These are phyloP conservation scores for Calonectria pauciramosa DNA, from an alignment of 2,329 filamentous ascomycete species.

Conservation along the genomic window DNA sequence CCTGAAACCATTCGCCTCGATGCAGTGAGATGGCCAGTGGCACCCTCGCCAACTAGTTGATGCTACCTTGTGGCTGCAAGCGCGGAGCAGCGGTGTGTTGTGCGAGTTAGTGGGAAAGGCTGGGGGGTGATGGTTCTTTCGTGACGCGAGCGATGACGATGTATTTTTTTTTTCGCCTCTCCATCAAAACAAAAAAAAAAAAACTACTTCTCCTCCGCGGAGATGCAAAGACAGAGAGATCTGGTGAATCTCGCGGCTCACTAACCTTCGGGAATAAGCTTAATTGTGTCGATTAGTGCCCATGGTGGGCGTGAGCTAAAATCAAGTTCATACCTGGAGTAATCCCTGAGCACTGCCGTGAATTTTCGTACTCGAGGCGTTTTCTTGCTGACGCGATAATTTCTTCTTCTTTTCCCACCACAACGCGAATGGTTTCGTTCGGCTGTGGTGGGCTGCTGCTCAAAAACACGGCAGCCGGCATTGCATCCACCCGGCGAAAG, in stretches of 20 bases:
- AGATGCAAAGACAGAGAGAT: slow-evolving; percentile 13
- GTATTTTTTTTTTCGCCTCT: background rate
- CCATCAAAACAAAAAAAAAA: background rate
- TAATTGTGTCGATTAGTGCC: slow-evolving; percentile 23
- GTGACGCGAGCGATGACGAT: background rate
- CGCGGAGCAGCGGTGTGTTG: background rate
- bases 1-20: slow-evolving; percentile 12
- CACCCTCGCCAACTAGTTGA: background rate
- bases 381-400: background rate
- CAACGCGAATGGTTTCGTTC: background rate
- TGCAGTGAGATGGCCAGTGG: slow-evolving; percentile 5
- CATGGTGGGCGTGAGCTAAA: slow-evolving; percentile 21
- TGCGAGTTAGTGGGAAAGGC: background rate
- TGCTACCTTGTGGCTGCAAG: slow-evolving; percentile 9
- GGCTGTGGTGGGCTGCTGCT: background rate
- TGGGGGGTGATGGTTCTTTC: background rate
- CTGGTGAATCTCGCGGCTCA: slow-evolving; percentile 1
- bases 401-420: background rate
- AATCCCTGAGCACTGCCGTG: background rate
- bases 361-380: background rate
- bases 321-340: background rate
- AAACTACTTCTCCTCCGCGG: slow-evolving; percentile 2
- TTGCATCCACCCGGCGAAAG: background rate
- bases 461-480: background rate
- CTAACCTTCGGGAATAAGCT: slow-evolving; percentile 25